Conservation (phyloP, 2,329 filamentous ascomycete species). For the Exutisphaerella laricina region DNA sequence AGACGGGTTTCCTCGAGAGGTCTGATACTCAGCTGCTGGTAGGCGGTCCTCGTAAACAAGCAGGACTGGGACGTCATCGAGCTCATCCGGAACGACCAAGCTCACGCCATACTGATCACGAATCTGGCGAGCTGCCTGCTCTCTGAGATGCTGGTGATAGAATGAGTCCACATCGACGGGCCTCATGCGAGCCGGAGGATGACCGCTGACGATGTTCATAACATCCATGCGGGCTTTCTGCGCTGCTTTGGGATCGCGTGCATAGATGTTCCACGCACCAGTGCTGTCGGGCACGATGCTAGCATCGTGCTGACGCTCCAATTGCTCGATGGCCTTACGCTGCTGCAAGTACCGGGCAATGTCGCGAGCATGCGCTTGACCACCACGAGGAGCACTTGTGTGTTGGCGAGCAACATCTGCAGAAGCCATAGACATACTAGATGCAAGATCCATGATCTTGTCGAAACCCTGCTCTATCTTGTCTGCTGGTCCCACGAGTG, state of each 20-base stretch:
- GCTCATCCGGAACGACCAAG: slow-evolving; percentile 62
- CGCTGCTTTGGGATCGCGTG: slow-evolving; percentile 75
- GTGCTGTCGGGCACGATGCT: slow-evolving; percentile 74
- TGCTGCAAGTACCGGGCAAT: slow-evolving; percentile 83
- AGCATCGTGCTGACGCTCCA: slow-evolving; percentile 76
- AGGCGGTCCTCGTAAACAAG: slow-evolving; percentile 69
- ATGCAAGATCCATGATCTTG: slow-evolving; percentile 80
- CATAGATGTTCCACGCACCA: slow-evolving; percentile 82
- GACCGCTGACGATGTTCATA: slow-evolving; percentile 64
- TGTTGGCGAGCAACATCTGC: slow-evolving; percentile 80
- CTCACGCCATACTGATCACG: slow-evolving; percentile 67
- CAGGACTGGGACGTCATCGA: slow-evolving; percentile 56
- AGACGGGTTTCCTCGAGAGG: slow-evolving; percentile 53
- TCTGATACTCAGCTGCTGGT: slow-evolving; percentile 46
- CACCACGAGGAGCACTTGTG: slow-evolving; percentile 63
- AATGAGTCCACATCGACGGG: slow-evolving; percentile 68
- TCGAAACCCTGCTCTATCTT: slow-evolving; percentile 70
- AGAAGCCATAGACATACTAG: slow-evolving; percentile 76
- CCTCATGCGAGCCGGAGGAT: slow-evolving; percentile 66
- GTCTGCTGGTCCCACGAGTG: slow-evolving; percentile 68
- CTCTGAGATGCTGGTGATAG: slow-evolving; percentile 67
- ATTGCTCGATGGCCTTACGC: slow-evolving; percentile 71
- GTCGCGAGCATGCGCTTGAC: slow-evolving; percentile 73
- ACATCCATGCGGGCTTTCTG: slow-evolving; percentile 71
- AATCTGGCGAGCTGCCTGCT: slow-evolving; percentile 58